A percentile compares a stretch with the other conserved stretches of the same genome.
phyloP scores from a whole-genome alignment of 2,329 filamentous ascomycete species.

The Fusarium napiforme region DNA sequence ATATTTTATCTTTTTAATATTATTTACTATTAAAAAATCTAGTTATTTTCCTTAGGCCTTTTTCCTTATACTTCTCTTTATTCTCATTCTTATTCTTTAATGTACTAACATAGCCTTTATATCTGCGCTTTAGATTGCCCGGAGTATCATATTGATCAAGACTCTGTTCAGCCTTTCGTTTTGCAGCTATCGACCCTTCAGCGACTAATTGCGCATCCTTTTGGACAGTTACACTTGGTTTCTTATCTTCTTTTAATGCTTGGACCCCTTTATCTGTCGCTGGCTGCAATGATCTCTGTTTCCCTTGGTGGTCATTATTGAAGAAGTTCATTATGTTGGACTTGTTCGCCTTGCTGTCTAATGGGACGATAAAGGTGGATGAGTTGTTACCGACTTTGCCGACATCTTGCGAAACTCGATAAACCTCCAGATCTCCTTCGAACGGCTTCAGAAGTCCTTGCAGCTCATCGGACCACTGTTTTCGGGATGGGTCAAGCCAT shows the following conservation, averaged over 20 bases:
- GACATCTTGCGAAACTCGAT: constrained; percentile 87
- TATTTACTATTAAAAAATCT: constrained; percentile 75
- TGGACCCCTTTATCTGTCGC: not conserved
- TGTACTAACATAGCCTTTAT: constrained; percentile 51
- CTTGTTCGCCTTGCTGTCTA: constrained; percentile 89
- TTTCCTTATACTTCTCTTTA: constrained; percentile 68
- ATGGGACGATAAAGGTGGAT: constrained; percentile 81
- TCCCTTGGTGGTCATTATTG: constrained; percentile 59
- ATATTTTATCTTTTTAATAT: not conserved
- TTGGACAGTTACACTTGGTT: not conserved
- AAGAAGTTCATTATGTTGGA: constrained; percentile 96
- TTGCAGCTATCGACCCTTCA: constrained; percentile 3
- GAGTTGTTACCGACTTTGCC: constrained; percentile 96
- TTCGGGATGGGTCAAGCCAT: constrained; percentile 81
- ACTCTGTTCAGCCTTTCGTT: constrained; percentile 43
- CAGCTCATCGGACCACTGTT: constrained; percentile 81
- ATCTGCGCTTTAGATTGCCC: constrained; percentile 31
- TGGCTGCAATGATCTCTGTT: constrained; percentile 48
- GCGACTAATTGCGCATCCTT: not conserved
- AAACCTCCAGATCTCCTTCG: constrained; percentile 81
- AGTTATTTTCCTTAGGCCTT: constrained; percentile 71
- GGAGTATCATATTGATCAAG: constrained; percentile 24
- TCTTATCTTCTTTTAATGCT: not conserved
- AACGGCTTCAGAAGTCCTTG: constrained; percentile 85
- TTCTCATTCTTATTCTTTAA: constrained; percentile 54